Conservation (phyloP, 2,329 filamentous ascomycete species). For the Colletotrichum phormii region DNA sequence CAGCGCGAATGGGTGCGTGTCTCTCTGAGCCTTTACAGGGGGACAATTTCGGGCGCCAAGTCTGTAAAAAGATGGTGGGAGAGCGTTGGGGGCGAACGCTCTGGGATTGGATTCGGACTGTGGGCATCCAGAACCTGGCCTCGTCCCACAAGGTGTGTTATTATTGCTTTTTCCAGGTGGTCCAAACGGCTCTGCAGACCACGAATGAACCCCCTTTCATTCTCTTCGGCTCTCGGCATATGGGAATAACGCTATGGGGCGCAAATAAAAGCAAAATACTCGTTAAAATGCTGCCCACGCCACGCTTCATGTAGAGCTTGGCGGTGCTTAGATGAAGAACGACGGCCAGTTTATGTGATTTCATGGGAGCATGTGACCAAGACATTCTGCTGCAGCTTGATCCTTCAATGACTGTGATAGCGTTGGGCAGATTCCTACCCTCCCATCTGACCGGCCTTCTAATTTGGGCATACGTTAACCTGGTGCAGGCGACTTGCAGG, state of each 20-base stretch:
- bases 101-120: background rate
- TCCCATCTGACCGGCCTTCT: background rate
- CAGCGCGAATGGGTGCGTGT: conserved; percentile 44
- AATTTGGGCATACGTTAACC: background rate
- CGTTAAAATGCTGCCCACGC: background rate
- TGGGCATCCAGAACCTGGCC: background rate
- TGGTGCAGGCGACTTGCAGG: background rate
- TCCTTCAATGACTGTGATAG: background rate
- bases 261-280: background rate
- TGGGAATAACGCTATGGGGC: background rate
- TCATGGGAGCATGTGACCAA: background rate
- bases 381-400: background rate
- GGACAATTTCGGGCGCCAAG: background rate
- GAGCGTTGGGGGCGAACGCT: background rate
- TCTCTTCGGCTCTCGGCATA: background rate
- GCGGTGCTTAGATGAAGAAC: background rate
- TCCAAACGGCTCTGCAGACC: background rate
- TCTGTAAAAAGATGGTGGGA: background rate
- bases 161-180: background rate
- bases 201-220: background rate
- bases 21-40: background rate
- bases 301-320: background rate
- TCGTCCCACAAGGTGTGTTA: background rate
- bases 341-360: background rate
- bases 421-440: background rate